These are phyloP conservation scores for Clitopilus passeckerianus DNA, from an alignment of 768 basidiomycete genomes.

Conservation along the genomic window DNA sequence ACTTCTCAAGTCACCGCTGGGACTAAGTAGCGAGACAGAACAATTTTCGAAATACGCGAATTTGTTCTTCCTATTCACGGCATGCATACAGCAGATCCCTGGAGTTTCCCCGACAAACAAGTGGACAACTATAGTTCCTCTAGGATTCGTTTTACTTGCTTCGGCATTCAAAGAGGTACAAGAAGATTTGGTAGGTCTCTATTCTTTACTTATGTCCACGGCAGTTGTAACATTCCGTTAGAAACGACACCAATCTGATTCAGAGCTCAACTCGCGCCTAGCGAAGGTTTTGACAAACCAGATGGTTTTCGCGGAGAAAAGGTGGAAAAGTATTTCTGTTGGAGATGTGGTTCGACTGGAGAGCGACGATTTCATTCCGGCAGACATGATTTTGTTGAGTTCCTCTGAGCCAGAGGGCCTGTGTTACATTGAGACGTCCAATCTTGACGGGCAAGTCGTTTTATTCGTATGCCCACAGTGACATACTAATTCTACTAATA, in stretches of 20 bases:
- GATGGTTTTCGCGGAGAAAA: constrained; percentile 62
- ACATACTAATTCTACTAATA: neutral
- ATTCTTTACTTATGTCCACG: neutral
- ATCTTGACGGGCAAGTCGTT: constrained; percentile 81
- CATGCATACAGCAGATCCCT: constrained; percentile 96
- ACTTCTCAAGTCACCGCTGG: neutral
- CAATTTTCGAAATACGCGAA: constrained; percentile 99
- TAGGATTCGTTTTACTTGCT: constrained; percentile 83
- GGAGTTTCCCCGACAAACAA: constrained; percentile 93
- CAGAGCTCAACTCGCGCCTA: constrained; percentile 80
- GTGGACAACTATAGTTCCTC: constrained; percentile 92
- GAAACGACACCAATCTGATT: constrained; percentile 97
- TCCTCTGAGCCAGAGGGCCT: constrained; percentile 96
- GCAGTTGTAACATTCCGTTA: constrained; percentile 20
- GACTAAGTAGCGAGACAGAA: constrained; percentile 40
- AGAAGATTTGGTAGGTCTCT: constrained; percentile 77
- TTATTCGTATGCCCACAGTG: neutral
- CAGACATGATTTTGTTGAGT: constrained; percentile 82
- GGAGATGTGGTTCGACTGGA: constrained; percentile 92
- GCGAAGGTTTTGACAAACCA: constrained; percentile 70
- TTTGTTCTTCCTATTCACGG: constrained; percentile 97
- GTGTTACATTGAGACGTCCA: constrained; percentile 97
- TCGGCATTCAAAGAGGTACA: constrained; percentile 95
- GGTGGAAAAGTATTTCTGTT: constrained; percentile 87
- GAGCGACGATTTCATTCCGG: constrained; percentile 92